phyloP scores from a whole-genome alignment of 768 basidiomycete genomes.

The Boletellus ananas region DNA sequence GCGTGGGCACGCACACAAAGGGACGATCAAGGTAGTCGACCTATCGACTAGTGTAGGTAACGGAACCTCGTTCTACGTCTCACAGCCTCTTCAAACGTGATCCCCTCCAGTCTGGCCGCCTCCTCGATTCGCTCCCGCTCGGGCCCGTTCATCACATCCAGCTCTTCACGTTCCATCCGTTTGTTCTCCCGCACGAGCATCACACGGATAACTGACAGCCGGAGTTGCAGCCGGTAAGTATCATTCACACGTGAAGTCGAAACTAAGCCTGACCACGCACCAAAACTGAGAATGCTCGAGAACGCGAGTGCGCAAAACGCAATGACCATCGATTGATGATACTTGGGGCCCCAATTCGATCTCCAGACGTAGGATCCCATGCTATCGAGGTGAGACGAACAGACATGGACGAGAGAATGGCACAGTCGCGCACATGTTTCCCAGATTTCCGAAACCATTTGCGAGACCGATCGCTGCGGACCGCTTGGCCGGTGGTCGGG shows the following conservation, averaged over 20 bases:
- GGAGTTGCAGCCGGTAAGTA: no score
- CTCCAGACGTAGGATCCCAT: constrained; percentile 65
- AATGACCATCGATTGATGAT: constrained; percentile 61
- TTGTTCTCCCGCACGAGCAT: constrained; percentile 49
- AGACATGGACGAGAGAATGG: no score
- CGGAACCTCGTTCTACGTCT: constrained; percentile 55
- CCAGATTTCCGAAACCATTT: constrained; percentile 56
- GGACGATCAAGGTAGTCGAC: no score
- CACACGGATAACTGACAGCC: constrained; percentile 36
- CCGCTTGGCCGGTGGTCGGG: constrained; percentile 54
- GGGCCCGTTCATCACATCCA: constrained; percentile 41
- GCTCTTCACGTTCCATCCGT: constrained; percentile 47
- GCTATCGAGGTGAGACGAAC: constrained; percentile 31
- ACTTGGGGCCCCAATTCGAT: constrained; percentile 54
- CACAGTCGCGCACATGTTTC: constrained; percentile 54
- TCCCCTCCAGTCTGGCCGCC: constrained; percentile 55
- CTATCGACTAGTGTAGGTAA: constrained; percentile 52
- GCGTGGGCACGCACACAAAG: no score
- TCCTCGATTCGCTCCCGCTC: constrained; percentile 51
- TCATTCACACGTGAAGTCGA: no score
- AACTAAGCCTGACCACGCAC: no score
- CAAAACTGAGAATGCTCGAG: constrained; percentile 32
- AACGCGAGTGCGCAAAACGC: constrained; percentile 34
- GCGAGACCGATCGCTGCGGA: constrained; percentile 59
- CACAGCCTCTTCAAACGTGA: constrained; percentile 58